Base-by-base conservation (phyloP, 208 protist genomes). In the Leptomonas pyrrhocoris region DNA sequence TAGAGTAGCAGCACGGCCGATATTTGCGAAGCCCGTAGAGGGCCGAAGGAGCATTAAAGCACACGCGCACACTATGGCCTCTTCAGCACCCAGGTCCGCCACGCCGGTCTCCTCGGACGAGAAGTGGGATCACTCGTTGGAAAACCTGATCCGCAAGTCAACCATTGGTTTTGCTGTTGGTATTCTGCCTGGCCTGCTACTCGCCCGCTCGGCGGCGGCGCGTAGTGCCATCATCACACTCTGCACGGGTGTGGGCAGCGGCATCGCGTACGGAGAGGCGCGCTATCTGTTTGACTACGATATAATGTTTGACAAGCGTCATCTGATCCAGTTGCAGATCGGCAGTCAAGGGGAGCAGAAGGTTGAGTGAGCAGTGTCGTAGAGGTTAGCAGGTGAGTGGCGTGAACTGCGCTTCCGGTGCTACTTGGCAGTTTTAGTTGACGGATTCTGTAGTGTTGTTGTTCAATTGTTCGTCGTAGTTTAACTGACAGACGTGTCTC, bases 91-190 rank as follows among this genome's bases (percentile, higher is more conserved):
- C 23, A 65, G 69, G 16, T 34, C 70, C 16, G 16, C 68, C 1
- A 55, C 68, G 2, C 57, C 68, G 19, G 77, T 96, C 34, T 80
- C 68, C n/a, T 76, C 77, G 19, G 83, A 86, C 18, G 93, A 97
- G 79, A 97, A 97, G 75, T 97, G 93, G 90, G 87, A 97, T 45
- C 93, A 97, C 68, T 89, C 84, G 25, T 53, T 95, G 2, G 93
- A 97, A 55, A 94, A 81, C 61, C 73, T 91, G 46, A 79, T 94
- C 36, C 93, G 93, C n/a, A 97, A 97, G 73, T 83, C 88, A 2
- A 90, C 77, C 21, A 81, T 97, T 51, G 93, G 89, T 15, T 78
- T 95, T 28, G 83, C 78, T 30, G 67, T 77, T 18, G 88, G 93
- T 42, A 82, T 94, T 59, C 58, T 94, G 3, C 90, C 87, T 0